Base-by-base conservation (phyloP, 495 filamentous ascomycete genomes). In the Hypoxylon intermedium region DNA sequence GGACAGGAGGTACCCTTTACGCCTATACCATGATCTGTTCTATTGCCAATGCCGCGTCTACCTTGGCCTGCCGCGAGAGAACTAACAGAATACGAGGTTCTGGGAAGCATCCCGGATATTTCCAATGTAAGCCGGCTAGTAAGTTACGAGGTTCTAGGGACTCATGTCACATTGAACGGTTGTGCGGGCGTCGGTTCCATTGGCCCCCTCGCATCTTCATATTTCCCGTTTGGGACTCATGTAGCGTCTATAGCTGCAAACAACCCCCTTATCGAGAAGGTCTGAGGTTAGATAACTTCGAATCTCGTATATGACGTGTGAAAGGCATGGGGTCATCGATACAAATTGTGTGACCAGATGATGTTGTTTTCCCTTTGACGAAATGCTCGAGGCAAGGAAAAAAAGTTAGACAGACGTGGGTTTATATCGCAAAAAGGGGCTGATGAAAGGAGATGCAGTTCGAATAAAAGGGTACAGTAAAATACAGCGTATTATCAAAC, bases 111-210 rank as follows among this genome's bases (percentile, higher is more conserved):
- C 3, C 15, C 11, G n/a, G 13, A 18, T 36, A 30, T 21, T 36
- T 9, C 2, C 15, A 16, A 33, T 46, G 21, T 23, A 11, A 31
- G 24, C 11, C 9, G 1, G 19, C 28, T n/a, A 6, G 38, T 37
- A 11, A n/a, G 23, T 38, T 50, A 50, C 47, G 47, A 64, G 60
- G 24, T 63, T 51, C 37, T 47, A 24, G 38, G 15, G 16, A 30
- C 23, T 20, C 40, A 64, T 53, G 31, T 53, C 16, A 57, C 60
- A 48, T 64, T 49, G 21, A 37, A 44, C 12, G 20, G 49, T 19
- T n/a, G 31, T 38, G 60, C 60, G 53, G 60, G 60, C 60, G 43
- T n/a, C 15, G 9, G 54, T 53, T n/a, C 30, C 5, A 64, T 64
- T 64, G 60, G 60, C n/a, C n/a, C n/a, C n/a, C n/a, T 45, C 48